phyloP scores from a whole-genome alignment of 75 land plant species.

The Ceratopteris richardii region DNA sequence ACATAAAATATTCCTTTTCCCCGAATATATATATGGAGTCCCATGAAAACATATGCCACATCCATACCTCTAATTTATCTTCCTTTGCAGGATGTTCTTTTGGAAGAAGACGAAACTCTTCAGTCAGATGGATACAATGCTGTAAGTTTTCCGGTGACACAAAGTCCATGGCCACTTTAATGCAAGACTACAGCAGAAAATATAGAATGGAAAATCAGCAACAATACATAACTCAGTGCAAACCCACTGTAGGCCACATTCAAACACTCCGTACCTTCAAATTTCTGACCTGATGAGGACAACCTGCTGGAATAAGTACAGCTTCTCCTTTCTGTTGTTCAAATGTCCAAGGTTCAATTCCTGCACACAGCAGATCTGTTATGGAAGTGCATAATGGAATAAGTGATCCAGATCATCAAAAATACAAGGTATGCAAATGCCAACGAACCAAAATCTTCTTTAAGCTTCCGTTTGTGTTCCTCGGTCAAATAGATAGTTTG shows the following conservation, averaged over 20 bases:
- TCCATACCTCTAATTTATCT: conserved; percentile 48
- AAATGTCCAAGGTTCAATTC: conserved; percentile 86
- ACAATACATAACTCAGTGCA: no score
- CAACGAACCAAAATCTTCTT: conserved; percentile 32
- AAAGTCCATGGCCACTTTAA: conserved; percentile 53
- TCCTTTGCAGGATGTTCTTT: conserved; percentile 46
- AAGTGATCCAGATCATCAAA: no score
- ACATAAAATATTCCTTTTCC: no score
- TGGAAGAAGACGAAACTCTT: conserved; percentile 48
- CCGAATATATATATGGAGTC: no score
- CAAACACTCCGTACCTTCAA: conserved; percentile 66
- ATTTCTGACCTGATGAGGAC: conserved; percentile 83
- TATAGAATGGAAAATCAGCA: background rate
- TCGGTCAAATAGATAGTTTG: conserved; percentile 52
- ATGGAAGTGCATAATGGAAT: no score
- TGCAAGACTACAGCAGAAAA: conserved; percentile 46
- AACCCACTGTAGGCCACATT: no score
- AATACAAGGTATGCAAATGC: no score
- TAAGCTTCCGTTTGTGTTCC: conserved; percentile 59
- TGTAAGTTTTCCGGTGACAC: conserved; percentile 58
- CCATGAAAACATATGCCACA: no score
- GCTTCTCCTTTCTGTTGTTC: conserved; percentile 84
- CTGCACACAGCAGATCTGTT: conserved; percentile 23
- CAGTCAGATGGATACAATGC: conserved; percentile 37
- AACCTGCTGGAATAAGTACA: conserved; percentile 91